These are phyloP conservation scores for Malus orientalis DNA, from an alignment of 306 rosid genomes.

Conservation along the genomic window DNA sequence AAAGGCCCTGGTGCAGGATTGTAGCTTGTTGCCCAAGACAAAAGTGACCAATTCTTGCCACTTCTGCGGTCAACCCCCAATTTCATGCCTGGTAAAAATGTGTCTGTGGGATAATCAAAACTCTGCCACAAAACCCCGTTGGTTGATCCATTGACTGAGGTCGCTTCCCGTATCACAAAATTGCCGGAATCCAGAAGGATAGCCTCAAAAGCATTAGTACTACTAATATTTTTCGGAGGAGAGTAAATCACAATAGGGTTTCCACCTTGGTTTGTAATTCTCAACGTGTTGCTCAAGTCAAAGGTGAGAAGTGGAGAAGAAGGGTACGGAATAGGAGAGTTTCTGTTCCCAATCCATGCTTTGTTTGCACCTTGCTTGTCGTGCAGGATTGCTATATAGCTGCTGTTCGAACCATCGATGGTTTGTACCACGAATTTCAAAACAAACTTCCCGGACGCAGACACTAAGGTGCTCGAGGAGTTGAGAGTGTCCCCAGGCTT, in stretches of 20 bases:
- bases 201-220: not conserved
- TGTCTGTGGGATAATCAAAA: conserved; percentile 1
- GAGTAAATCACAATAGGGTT: not conserved
- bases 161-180: not conserved
- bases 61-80: not conserved
- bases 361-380: not conserved
- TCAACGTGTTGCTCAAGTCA: not conserved
- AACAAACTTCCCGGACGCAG: not conserved
- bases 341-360: not conserved
- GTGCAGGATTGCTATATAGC: not conserved
- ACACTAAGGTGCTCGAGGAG: not conserved
- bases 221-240: not conserved
- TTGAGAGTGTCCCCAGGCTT: conserved; percentile 1
- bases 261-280: not conserved
- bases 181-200: not conserved
- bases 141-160: not conserved
- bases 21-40: not conserved
- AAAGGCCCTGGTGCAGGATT: not conserved
- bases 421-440: not conserved
- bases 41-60: not conserved
- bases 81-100: conserved; percentile 8
- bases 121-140: conserved; percentile 4
- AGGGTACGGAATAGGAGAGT: not conserved
- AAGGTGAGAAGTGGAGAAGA: not conserved
- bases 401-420: not conserved